A percentile compares a stretch with the other conserved stretches of the same genome.
Conservation (phyloP, 108 stramenopile genomes). For the Skeletonema menzelii region DNA sequence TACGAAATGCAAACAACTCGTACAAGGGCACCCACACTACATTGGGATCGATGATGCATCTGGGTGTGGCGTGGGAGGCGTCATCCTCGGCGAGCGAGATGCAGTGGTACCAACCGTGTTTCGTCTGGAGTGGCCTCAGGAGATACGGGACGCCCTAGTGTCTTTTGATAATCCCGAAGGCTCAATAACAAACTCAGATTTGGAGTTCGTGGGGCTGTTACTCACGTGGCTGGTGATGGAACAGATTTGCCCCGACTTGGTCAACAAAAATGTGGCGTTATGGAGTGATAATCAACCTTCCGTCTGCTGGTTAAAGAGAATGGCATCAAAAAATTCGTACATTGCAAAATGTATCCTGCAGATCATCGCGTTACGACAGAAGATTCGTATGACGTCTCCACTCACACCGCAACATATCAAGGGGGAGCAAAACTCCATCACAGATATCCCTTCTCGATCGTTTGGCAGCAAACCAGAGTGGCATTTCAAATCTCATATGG, state of each 20-base stretch:
- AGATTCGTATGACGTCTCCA: background rate
- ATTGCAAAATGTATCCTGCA: conserved; percentile 6
- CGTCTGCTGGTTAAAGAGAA: conserved; percentile 9
- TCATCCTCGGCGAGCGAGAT: conserved; percentile 2
- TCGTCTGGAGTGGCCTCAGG: conserved; percentile 24
- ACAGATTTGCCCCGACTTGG: background rate
- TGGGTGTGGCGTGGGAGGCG: conserved; percentile 33
- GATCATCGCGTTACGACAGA: conserved; percentile 1
- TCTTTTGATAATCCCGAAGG: conserved; percentile 19
- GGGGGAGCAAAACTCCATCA: conserved; percentile 18
- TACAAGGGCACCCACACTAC: background rate
- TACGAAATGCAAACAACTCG: conserved; percentile 5
- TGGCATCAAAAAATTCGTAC: conserved; percentile 8
- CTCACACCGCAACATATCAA: conserved; percentile 20
- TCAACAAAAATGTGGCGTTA: background rate
- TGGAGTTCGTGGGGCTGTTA: conserved; percentile 37
- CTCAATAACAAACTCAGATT: conserved; percentile 38
- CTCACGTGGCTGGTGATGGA: conserved; percentile 33
- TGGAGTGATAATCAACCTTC: conserved; percentile 27
- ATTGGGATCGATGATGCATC: conserved; percentile 30
- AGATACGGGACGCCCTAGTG: conserved; percentile 11
- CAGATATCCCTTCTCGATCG: conserved; percentile 27
- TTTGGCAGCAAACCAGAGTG: conserved; percentile 28
- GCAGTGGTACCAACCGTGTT: conserved; percentile 14
- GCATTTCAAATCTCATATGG: conserved; percentile 10